phyloP scores from a whole-genome alignment of 441 rosid species.

The Monsonia emarginata region DNA sequence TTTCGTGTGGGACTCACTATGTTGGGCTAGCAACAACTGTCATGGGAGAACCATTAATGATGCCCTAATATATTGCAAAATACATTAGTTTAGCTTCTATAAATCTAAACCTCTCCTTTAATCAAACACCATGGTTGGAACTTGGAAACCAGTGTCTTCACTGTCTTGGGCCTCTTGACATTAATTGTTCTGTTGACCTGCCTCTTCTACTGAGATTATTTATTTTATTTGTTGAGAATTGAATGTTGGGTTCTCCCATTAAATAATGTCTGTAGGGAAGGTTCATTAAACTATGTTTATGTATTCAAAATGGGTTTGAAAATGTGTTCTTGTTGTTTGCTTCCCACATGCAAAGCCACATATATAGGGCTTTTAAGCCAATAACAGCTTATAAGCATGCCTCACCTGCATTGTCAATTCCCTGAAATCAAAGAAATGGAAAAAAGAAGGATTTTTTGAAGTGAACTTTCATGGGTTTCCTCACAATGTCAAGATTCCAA shows the following conservation, averaged over 20 bases:
- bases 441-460: neutral
- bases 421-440: neutral
- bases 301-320: constrained; percentile 8
- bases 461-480: neutral
- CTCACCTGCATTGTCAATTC: constrained; percentile 4
- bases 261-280: constrained; percentile 13
- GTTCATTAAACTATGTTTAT: constrained; percentile 16
- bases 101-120: too few species aligned
- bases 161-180: too few species aligned
- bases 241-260: constrained; percentile 11
- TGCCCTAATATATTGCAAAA: too few species aligned
- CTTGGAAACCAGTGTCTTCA: neutral
- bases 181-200: constrained; percentile 2
- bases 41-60: too few species aligned
- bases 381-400: neutral
- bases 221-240: constrained; percentile 10
- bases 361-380: neutral
- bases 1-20: too few species aligned
- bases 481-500: too few species aligned
- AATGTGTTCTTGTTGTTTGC: constrained; percentile 1
- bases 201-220: constrained; percentile 21
- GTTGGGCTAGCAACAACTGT: too few species aligned
- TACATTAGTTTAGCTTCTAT: too few species aligned
- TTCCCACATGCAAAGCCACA: constrained; percentile 27
- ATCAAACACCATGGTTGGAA: constrained; percentile 12